Conservation (phyloP, 2,329 filamentous ascomycete species). For the Aspergillus sp. region DNA sequence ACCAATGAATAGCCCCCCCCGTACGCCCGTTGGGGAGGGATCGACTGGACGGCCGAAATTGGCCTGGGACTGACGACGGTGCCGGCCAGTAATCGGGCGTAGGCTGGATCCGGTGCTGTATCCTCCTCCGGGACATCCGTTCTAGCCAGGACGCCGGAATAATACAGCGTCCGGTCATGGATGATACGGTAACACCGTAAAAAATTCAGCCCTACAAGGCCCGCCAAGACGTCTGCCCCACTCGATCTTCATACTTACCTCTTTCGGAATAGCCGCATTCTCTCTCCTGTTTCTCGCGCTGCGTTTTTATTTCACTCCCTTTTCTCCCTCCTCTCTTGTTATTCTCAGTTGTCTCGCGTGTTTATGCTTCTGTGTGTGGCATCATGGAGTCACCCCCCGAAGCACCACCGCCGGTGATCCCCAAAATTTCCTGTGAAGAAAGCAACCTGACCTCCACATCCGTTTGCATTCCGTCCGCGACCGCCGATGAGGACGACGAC, state of each 20-base stretch:
- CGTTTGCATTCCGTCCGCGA: neutral
- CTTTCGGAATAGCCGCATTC: neutral
- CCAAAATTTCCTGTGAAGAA: constrained; percentile 14
- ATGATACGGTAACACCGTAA: no score
- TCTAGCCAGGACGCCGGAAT: no score
- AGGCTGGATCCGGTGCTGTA: no score
- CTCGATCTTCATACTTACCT: neutral
- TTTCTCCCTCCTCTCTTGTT: neutral
- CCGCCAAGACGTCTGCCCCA: constrained; percentile 3
- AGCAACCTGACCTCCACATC: constrained; percentile 15
- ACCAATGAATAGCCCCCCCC: no score
- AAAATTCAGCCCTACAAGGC: constrained; percentile 13
- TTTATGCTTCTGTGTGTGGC: no score
- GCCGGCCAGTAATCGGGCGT: no score
- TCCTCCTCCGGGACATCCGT: no score
- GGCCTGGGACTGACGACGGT: no score
- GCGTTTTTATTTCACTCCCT: neutral
- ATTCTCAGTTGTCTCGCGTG: neutral
- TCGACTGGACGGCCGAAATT: no score
- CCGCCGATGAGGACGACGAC: neutral
- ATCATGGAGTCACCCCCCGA: neutral
- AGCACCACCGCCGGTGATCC: constrained; percentile 4
- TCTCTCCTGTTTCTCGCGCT: neutral
- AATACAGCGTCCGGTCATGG: no score
- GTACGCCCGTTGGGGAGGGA: no score